Base-by-base conservation (phyloP, 192 early-diverging fungal species). In the Coemansia sp. region DNA sequence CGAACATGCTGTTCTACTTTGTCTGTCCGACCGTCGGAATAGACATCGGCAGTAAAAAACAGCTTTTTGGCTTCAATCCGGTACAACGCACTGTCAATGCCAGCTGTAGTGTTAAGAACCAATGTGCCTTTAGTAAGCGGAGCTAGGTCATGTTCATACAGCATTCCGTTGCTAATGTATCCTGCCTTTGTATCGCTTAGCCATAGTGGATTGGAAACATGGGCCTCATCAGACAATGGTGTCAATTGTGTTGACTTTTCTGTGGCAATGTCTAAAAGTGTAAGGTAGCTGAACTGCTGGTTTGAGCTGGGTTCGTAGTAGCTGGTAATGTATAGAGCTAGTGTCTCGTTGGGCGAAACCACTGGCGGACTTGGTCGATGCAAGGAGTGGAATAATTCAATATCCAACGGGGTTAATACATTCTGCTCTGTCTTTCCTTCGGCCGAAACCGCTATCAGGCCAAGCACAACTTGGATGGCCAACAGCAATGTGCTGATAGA, bases 341-440 rank as follows among this genome's bases (percentile, higher is more conserved):
- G 64, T n/a, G 53, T 42, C 37, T 72, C 59, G 37, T 75, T 51
- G 11, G 76, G 81, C 41, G 71, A 74, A 13, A 83, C 63, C 6
- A 71, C 67, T 14, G 81, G 72, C 0, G 66, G 37, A 32, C 76
- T 63, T 11, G 76, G 40, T 19, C 72, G 72, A 19, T 40, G 60
- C 22, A 83, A 68, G 10, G 76, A 75, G 58, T 77, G 72, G 40
- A 77, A 77, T 37, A 61, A 40, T 3, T 41, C 42, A 22, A 56
- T 85, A 19, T 79, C 63, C 53, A 88, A 88, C 67, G 87, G 87
- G 59, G 72, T 69, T 49, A 65, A 7, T 0, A 22, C 6, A 25
- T 25, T 22, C 48, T 50, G n/a, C 16, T 17, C n/a, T 50, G 11
- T 17, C 44, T 50, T 12, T n/a, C 14, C 48, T 1, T n/a, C 17